Percentiles rank a stretch among this genome's conserved stretches.
phyloP scores from a whole-genome alignment of 345 rosid genomes.

The Aquilaria malaccensis region DNA sequence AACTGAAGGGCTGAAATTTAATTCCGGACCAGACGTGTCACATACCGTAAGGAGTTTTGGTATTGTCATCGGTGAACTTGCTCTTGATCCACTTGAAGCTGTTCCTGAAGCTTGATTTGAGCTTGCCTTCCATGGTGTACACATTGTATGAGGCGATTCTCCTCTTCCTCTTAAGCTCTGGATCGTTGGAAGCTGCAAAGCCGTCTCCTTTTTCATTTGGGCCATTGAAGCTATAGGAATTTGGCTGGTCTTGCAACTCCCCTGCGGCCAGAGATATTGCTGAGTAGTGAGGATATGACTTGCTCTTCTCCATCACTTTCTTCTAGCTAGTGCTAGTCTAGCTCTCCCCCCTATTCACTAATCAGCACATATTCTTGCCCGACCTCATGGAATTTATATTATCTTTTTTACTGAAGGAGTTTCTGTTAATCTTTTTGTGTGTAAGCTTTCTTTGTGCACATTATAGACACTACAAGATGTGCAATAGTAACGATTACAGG shows the following conservation, averaged over 20 bases:
- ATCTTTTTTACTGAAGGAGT: too few relatives aligned
- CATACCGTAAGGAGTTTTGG: too few relatives aligned
- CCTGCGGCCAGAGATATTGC: slow-evolving; percentile 17
- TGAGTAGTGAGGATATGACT: slow-evolving; percentile 36
- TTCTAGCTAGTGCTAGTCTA: too few relatives aligned
- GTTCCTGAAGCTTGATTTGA: slow-evolving; percentile 41
- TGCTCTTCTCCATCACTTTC: slow-evolving; percentile 48
- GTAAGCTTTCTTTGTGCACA: too few relatives aligned
- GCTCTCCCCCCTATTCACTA: background rate
- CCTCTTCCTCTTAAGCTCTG: slow-evolving; percentile 46
- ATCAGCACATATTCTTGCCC: too few relatives aligned
- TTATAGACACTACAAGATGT: too few relatives aligned
- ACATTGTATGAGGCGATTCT: slow-evolving; percentile 55
- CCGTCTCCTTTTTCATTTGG: slow-evolving; percentile 14
- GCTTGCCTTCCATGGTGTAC: slow-evolving; percentile 49
- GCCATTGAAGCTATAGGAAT: slow-evolving; percentile 51
- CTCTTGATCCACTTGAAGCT: slow-evolving; percentile 71
- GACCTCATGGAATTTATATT: too few relatives aligned
- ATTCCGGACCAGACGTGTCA: too few relatives aligned
- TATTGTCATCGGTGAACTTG: slow-evolving; percentile 29
- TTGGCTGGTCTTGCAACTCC: slow-evolving; percentile 29
- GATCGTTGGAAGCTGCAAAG: slow-evolving; percentile 26
- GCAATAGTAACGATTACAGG: too few relatives aligned
- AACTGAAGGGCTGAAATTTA: too few relatives aligned
- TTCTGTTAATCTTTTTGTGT: too few relatives aligned